Evolutionary conservation across 192 early-diverging fungal genomes (phyloP).

Genomic region (Coemansia sp.): DNA sequence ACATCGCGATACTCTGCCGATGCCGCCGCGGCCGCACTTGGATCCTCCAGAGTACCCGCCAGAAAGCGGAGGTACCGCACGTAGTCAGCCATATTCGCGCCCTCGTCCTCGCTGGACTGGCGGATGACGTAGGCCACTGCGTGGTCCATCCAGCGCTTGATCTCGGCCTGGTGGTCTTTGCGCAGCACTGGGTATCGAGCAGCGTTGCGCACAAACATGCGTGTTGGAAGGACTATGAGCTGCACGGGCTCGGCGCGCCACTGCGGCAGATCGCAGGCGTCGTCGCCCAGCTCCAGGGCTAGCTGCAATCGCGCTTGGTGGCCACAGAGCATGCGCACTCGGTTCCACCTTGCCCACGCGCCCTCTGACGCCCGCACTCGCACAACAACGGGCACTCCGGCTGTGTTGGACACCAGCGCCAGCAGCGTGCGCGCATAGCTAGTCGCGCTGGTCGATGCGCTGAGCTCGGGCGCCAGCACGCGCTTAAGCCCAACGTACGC

Average conservation of each 20-base stretch:
- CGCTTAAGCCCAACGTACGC: slow-evolving; percentile 28
- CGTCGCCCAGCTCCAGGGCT: slow-evolving; percentile 59
- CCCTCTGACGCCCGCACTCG: slow-evolving; percentile 50
- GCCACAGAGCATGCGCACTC: slow-evolving; percentile 67
- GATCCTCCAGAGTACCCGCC: slow-evolving; percentile 55
- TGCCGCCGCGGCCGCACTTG: slow-evolving; percentile 22
- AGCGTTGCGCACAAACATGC: slow-evolving; percentile 72
- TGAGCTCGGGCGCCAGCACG: slow-evolving; percentile 20
- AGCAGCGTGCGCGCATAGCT: slow-evolving; percentile 27
- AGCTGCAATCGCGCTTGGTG: slow-evolving; percentile 61
- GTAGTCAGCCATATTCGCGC: neutral
- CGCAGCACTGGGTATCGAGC: slow-evolving; percentile 88
- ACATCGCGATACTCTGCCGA: slow-evolving; percentile 89
- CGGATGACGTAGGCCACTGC: slow-evolving; percentile 32
- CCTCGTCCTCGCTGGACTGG: neutral
- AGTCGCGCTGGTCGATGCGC: neutral
- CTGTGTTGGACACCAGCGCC: neutral
- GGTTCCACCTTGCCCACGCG: slow-evolving; percentile 81
- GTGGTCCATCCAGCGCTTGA: slow-evolving; percentile 36
- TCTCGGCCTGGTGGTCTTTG: slow-evolving; percentile 66
- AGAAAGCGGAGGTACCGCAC: slow-evolving; percentile 78
- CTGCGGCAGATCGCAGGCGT: slow-evolving; percentile 25
- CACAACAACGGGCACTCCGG: slow-evolving; percentile 38
- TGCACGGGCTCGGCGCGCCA: slow-evolving; percentile 92
- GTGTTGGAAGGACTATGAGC: slow-evolving; percentile 67